Conservation (phyloP, 352 stramenopile species). For the Chloridella minuta region DNA sequence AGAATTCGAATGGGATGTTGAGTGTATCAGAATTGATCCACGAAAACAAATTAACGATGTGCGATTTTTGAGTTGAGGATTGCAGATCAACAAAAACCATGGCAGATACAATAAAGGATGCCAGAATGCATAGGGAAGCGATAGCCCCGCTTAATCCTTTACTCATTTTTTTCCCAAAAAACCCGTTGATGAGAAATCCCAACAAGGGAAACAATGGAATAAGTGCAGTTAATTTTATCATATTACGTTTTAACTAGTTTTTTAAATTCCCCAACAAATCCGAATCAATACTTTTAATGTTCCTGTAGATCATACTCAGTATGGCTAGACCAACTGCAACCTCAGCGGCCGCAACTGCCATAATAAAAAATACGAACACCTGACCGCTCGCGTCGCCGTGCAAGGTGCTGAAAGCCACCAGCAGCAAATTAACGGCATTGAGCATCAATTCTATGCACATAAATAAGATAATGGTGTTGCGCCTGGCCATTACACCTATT, state of each 20-base stretch:
- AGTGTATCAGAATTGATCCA: slow-evolving; percentile 25
- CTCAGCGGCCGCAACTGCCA: too few relatives aligned
- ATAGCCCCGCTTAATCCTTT: slow-evolving; percentile 17
- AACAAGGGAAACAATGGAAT: slow-evolving; percentile 22
- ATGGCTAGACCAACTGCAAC: too few relatives aligned
- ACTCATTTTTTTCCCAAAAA: slow-evolving; percentile 17
- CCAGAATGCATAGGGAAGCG: slow-evolving; percentile 13
- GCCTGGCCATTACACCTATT: too few relatives aligned
- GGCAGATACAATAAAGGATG: slow-evolving; percentile 19
- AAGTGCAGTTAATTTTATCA: slow-evolving; percentile 18
- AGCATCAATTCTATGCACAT: too few relatives aligned
- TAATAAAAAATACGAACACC: too few relatives aligned
- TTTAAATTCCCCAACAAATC: slow-evolving; percentile 20
- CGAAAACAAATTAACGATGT: slow-evolving; percentile 18
- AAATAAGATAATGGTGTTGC: too few relatives aligned
- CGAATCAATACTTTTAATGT: slow-evolving; percentile 14
- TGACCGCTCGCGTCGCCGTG: too few relatives aligned
- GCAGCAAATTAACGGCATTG: too few relatives aligned
- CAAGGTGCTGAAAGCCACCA: too few relatives aligned
- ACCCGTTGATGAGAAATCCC: slow-evolving; percentile 14
- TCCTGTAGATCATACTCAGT: too few relatives aligned
- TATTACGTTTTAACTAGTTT: slow-evolving; percentile 19
- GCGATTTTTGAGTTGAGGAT: not conserved
- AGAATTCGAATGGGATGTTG: slow-evolving; percentile 26
- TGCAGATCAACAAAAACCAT: slow-evolving; percentile 19